Evolutionary conservation across 2,329 filamentous ascomycete species (phyloP), one percentile per base, ranked within the genome.

Genomic region (Simplicillium sp.): DNA sequence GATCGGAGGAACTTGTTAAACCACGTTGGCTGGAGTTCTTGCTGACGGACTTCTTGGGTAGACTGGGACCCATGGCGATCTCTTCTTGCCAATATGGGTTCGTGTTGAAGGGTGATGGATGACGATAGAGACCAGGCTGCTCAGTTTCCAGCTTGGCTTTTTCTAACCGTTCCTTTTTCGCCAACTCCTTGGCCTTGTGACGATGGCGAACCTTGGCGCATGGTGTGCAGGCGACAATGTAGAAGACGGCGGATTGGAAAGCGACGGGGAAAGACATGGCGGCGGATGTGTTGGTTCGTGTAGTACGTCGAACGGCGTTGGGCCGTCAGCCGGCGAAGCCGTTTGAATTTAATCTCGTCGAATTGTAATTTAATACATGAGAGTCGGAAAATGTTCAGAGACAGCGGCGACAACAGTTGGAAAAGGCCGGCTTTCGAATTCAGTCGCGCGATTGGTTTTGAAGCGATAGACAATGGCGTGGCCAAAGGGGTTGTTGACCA

Each of bases 51-150:
- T 81, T 73, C 53, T 81, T 81, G 28, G 80, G 81, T 29, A 84
- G 73, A 3, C 77, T 79, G 2, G 89, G 89, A 0, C 89, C 89
- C 63, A 89, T 73, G 46, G 70, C 71, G 49, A 96, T 94, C 61
- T 96, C 89, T 55, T 92, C 84, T 28, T 75, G 69, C 89, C 89
- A 96, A 62, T 86, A 87, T 11, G 83, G 82, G 54, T 96, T 96
- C 20, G 87, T 94, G 54, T 81, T 82, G 52, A 87, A 92, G 1
- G 87, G 85, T 35, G 80, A 77, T 2, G 84, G 88, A 53, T 96
- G 88, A 38, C 79, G 73, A 59, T 94, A 92, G 11, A 79, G 61
- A 33, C 76, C 77, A 0, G 86, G 85, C 56, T 88, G 77, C 48
- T 87, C 77, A 41, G 73, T 73, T 50, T 84, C 75, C 43, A 80